These are phyloP conservation scores for Hypomyces rosellus DNA, from an alignment of 2,329 filamentous ascomycete genomes.

Conservation along the genomic window DNA sequence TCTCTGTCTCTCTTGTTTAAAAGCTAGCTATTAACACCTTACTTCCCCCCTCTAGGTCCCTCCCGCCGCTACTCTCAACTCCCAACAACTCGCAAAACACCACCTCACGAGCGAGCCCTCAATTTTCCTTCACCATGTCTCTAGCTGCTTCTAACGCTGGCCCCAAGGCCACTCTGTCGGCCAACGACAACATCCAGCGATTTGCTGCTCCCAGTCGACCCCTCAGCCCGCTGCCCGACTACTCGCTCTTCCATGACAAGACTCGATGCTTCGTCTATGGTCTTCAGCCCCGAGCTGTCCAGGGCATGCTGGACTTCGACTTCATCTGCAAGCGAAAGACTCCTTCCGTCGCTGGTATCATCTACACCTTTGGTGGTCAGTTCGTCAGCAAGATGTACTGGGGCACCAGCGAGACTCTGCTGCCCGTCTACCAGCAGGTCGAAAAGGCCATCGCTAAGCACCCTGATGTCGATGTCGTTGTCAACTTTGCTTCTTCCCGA, in stretches of 20 bases:
- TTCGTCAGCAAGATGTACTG: constrained; percentile 99
- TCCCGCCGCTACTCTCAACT: constrained; percentile 10
- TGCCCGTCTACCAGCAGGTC: constrained; percentile 95
- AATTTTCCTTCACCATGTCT: constrained; percentile 40
- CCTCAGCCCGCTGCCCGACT: constrained; percentile 77
- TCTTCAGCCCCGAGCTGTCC: constrained; percentile 88
- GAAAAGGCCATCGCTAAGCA: constrained; percentile 94
- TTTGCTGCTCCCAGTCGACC: constrained; percentile 91
- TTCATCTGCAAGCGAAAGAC: constrained; percentile 99
- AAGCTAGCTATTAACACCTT: not conserved
- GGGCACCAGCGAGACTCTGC: constrained; percentile 97
- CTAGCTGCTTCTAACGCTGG: constrained; percentile 41
- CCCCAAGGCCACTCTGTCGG: constrained; percentile 54
- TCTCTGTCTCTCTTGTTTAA: not conserved
- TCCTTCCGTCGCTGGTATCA: constrained; percentile 96
- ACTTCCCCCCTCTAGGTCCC: not conserved
- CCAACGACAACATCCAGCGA: constrained; percentile 98
- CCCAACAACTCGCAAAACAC: constrained; percentile 10
- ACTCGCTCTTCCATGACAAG: constrained; percentile 98
- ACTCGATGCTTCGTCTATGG: constrained; percentile 99
- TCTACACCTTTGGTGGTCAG: constrained; percentile 99
- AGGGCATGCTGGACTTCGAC: constrained; percentile 97
- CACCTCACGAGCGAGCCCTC: constrained; percentile 12
- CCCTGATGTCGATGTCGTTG: constrained; percentile 91
- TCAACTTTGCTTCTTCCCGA: constrained; percentile 99